A percentile compares a stretch with the other conserved stretches of the same genome.
Evolutionary conservation across 1,284 basidiomycete genomes (phyloP).

Genomic region (Cryptococcus hybrid): DNA sequence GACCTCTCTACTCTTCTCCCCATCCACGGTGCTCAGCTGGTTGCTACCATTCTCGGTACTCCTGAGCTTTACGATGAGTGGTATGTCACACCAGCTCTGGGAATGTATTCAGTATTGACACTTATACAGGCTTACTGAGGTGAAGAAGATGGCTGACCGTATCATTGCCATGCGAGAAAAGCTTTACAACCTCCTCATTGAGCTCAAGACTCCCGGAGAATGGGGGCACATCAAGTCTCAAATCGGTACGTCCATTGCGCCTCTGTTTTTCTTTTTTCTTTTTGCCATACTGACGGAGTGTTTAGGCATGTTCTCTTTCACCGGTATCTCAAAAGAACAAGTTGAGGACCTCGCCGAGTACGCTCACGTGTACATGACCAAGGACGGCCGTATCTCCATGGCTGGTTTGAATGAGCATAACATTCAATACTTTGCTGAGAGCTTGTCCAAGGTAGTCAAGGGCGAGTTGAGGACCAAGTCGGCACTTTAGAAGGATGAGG

Average conservation of each 20-base stretch:
- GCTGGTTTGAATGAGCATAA: constrained; percentile 89
- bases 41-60: constrained; percentile 74
- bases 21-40: constrained; percentile 74
- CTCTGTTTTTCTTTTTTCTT: not conserved
- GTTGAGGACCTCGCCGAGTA: constrained; percentile 84
- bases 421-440: constrained; percentile 81
- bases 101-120: not conserved
- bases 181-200: constrained; percentile 75
- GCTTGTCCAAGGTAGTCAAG: constrained; percentile 76
- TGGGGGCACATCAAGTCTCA: constrained; percentile 97
- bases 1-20: constrained; percentile 99
- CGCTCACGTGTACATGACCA: constrained; percentile 81
- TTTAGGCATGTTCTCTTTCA: constrained; percentile 64
- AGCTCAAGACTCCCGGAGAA: constrained; percentile 85
- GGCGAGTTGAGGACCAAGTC: constrained; percentile 60
- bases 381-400: constrained; percentile 85
- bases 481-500: constrained; percentile 9
- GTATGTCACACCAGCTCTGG: constrained; percentile 47
- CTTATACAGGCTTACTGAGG: constrained; percentile 62
- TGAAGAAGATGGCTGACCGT: constrained; percentile 92
- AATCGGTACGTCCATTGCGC: constrained; percentile 57
- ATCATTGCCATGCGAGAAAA: constrained; percentile 94
- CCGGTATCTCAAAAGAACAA: constrained; percentile 68
- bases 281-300: not conserved
- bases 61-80: constrained; percentile 79